Evolutionary conservation across 129 eudicot genomes (phyloP), one percentile per base, ranked within the genome.

Genomic region (Artemisia annua): DNA sequence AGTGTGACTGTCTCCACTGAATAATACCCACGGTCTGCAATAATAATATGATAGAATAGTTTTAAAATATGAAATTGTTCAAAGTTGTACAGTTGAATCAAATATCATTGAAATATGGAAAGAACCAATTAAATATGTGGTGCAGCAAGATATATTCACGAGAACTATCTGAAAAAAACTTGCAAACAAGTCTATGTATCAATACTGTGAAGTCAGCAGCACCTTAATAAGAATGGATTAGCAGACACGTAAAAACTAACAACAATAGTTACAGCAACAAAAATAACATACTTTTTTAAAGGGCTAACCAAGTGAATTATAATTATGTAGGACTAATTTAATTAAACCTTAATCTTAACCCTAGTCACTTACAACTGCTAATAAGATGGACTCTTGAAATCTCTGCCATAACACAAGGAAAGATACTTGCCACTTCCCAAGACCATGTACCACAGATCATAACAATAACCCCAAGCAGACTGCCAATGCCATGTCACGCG

Each of bases 11-110:
- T 89, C 84, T 92, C 97, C 85, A 92, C 97, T 0, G 97, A 92
- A 78, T 92, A 92, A 77, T 92, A 92, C 54, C 97, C 97, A 79
- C 97, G 97, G 68, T 92, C 97, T 92, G 96, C 82, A 72, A 75
- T 59, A 48, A 70, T 53, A 66, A 49, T 79, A 60, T 58, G 58
- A 76, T 67, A 76, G 61, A 67, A 76, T 13, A 48, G 66, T 58
- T 39, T 57, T 58, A 18, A 67, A 58, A 49, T 56, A 55, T 15
- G 32, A 12, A 14, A 63, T 30, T 15, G 53, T 22, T 56, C 75
- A 57, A 19, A 50, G 18, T 61, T n/a, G 55, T 52, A 53, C 32
- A 56, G 39, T 17, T 59, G n/a, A 46, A 59, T 43, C 57, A 72
- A 22, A 44, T 50, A 72, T 59, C 48, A 26, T 52, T 30, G 17